A percentile compares a stretch with the other conserved stretches of the same genome.
Evolutionary conservation across 2,329 filamentous ascomycete species (phyloP).

Genomic region (Penicillium crustosum): DNA sequence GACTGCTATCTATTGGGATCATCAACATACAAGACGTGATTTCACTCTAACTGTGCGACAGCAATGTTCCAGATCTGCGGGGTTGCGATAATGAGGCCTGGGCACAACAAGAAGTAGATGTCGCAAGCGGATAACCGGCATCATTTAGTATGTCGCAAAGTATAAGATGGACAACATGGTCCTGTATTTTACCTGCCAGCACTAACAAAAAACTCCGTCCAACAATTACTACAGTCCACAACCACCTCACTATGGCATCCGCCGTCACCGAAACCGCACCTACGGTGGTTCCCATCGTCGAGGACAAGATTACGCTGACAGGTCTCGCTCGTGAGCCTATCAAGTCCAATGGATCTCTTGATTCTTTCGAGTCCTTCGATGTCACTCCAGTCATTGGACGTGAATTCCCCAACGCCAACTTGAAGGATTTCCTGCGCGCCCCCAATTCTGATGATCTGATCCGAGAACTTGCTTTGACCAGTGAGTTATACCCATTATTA

Average conservation of each 20-base stretch:
- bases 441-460: slow-evolving; percentile 39
- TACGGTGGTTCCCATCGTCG: slow-evolving; percentile 17
- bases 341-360: slow-evolving; percentile 42
- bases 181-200: not conserved
- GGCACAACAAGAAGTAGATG: not conserved
- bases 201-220: not conserved
- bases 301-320: slow-evolving; percentile 17
- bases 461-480: slow-evolving; percentile 37
- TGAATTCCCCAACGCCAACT: slow-evolving; percentile 47
- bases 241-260: slow-evolving; percentile 19
- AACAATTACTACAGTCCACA: not conserved
- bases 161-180: not conserved
- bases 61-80: not conserved
- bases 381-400: slow-evolving; percentile 54
- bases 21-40: slow-evolving; percentile 5
- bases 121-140: slow-evolving; percentile 6
- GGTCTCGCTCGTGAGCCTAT: slow-evolving; percentile 32
- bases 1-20: not conserved
- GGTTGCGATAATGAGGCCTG: not conserved
- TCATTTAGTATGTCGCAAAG: too few relatives aligned
- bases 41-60: slow-evolving; percentile 5
- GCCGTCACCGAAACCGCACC: slow-evolving; percentile 21
- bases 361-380: slow-evolving; percentile 49
- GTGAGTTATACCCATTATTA: slow-evolving; percentile 12
- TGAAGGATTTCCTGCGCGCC: slow-evolving; percentile 50